Evolutionary conservation across 768 basidiomycete species (phyloP).

Genomic region (Leccinum broughii): DNA sequence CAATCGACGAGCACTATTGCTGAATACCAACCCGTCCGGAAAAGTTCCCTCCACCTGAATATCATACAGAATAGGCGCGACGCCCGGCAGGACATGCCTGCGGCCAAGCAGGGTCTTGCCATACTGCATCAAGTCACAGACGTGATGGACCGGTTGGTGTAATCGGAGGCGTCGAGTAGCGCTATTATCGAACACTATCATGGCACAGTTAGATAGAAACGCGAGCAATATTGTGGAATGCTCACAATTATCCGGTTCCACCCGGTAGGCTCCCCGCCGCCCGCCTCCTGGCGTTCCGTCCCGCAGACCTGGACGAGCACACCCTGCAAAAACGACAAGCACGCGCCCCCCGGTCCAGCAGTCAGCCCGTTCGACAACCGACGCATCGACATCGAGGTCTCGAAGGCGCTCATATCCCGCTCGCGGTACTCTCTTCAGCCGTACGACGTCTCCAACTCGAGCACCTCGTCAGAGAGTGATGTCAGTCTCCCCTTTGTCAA

Average conservation of each 20-base stretch:
- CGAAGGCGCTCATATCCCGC: slow-evolving; percentile 24
- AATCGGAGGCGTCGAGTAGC: too few relatives aligned
- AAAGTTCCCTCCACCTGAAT: slow-evolving; percentile 97
- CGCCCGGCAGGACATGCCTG: slow-evolving; percentile 84
- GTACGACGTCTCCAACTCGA: slow-evolving; percentile 11
- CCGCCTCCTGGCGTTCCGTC: slow-evolving; percentile 15
- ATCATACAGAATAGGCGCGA: slow-evolving; percentile 73
- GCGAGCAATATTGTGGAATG: too few relatives aligned
- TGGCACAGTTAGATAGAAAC: too few relatives aligned
- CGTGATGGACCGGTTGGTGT: slow-evolving; percentile 27
- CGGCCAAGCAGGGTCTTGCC: slow-evolving; percentile 91
- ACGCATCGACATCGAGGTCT: slow-evolving; percentile 2
- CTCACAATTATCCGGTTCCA: neutral
- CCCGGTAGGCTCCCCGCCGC: slow-evolving; percentile 12
- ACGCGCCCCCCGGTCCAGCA: neutral
- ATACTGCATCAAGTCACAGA: slow-evolving; percentile 87
- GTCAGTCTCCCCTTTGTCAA: slow-evolving; percentile 4
- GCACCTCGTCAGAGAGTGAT: slow-evolving; percentile 4
- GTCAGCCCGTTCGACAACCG: slow-evolving; percentile 4
- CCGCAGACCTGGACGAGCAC: slow-evolving; percentile 28
- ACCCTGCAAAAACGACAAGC: slow-evolving; percentile 14
- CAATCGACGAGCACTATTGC: neutral
- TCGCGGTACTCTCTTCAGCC: slow-evolving; percentile 17
- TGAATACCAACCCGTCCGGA: slow-evolving; percentile 64
- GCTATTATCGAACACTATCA: too few relatives aligned